Evolutionary conservation across 1,284 basidiomycete species (phyloP), one percentile per base, ranked within the genome.

Genomic region (Spongiforma sp.): DNA sequence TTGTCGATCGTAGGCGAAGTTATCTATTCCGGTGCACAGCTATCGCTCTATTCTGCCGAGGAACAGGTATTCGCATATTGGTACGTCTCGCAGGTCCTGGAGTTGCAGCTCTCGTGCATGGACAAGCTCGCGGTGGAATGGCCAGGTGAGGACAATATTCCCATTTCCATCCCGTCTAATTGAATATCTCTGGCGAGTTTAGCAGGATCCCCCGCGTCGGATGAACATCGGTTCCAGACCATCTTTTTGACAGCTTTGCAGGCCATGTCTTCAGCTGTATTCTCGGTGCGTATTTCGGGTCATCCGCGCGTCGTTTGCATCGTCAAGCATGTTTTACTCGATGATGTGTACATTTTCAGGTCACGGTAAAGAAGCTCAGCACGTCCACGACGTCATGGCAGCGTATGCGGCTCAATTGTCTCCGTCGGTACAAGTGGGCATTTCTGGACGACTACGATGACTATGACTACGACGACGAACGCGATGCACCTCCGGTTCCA

Each of bases 1-100:
- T 75, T 93, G 30, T 79, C 83, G 7, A 79, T 84, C 28, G 82
- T 92, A 14, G 82, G 86, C 43, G 91, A 95, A 67, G 81, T 94
- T 24, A 77, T 93, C 12, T 79, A 91, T 57, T 87, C 90, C 1
- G 93, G 92, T 2, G 91, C 93, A 67, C 91, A 94, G 72, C 79
- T 94, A 32, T 89, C 91, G 53, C 76, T 95, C 11, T 93, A 94
- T 69, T 81, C 85, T 11, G 74, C 80, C 1, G 84, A 89, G 48
- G 93, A 95, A 71, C 83, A 81, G 50, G 80, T 89, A 0, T 85
- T 91, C 66, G 87, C 91, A 7, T 93, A 93, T 77, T 93, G 91
- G 89, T 90, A 93, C 70, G 77, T 82, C 10, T 71, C 82, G 2
- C 80, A 83, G 53, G 81, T 93, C 2, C 75, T 89, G 3, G 83